Conservation (phyloP, 768 basidiomycete species). For the Trametes maxima region DNA sequence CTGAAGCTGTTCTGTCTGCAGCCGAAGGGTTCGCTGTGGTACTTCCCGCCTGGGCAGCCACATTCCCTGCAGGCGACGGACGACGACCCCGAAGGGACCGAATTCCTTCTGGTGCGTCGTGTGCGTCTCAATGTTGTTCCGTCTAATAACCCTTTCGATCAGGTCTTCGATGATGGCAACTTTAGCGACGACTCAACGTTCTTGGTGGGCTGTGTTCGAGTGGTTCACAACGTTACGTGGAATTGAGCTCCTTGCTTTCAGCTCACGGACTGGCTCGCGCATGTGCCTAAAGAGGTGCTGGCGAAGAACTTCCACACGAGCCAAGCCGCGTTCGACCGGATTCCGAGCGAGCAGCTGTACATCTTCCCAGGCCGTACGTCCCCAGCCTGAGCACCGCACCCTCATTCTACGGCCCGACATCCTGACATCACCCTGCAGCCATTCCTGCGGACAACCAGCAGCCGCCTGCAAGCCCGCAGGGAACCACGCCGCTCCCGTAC, state of each 20-base stretch:
- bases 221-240: slow-evolving; percentile 1
- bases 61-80: slow-evolving; percentile 41
- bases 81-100: slow-evolving; percentile 27
- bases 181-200: slow-evolving; percentile 41
- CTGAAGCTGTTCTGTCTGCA: not conserved
- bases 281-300: slow-evolving; percentile 39
- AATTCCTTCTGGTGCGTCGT: slow-evolving; percentile 29
- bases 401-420: not conserved
- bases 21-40: slow-evolving; percentile 37
- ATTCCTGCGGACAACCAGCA: slow-evolving; percentile 35
- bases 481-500: slow-evolving; percentile 47
- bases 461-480: slow-evolving; percentile 46
- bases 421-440: slow-evolving; percentile 14
- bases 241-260: not conserved
- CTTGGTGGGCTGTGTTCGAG: slow-evolving; percentile 23
- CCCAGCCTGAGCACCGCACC: not conserved
- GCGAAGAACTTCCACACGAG: slow-evolving; percentile 37
- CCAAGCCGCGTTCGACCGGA: slow-evolving; percentile 32
- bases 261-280: slow-evolving; percentile 36
- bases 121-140: slow-evolving; percentile 14
- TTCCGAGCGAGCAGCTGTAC: slow-evolving; percentile 32
- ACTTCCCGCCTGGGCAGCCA: slow-evolving; percentile 41
- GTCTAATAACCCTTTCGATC: not conserved
- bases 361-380: slow-evolving; percentile 32
- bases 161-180: slow-evolving; percentile 44